Percentiles rank a stretch among this genome's conserved stretches.
These are phyloP conservation scores for Scenedesmus sp. DNA, from an alignment of 163 green algal species.

Conservation along the genomic window DNA sequence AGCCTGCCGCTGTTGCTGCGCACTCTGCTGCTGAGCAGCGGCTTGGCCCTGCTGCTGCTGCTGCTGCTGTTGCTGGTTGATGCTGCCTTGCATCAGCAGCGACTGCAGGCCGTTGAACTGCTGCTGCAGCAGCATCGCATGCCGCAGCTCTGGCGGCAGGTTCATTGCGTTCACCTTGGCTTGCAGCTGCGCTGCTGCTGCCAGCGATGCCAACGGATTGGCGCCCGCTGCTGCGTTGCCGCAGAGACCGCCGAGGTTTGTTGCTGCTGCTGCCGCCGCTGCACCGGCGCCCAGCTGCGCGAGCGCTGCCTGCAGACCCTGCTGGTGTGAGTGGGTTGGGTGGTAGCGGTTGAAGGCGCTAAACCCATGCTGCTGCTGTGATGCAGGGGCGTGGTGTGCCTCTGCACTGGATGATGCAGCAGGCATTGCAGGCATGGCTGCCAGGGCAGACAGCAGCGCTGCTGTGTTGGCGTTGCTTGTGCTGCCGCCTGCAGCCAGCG, in stretches of 20 bases:
- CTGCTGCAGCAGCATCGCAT: conserved; percentile 34
- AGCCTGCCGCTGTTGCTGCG: not conserved
- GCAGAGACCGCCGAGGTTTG: not conserved
- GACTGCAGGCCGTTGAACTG: conserved; percentile 22
- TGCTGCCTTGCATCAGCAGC: not conserved
- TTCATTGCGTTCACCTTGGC: conserved; percentile 4
- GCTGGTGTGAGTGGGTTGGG: not conserved
- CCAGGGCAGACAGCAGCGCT: not conserved
- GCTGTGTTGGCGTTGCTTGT: not conserved
- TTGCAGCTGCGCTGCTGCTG: conserved; percentile 34
- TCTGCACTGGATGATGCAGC: not conserved
- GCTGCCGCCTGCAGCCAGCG: not conserved
- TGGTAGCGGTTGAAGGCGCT: conserved; percentile 11
- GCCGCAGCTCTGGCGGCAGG: not conserved
- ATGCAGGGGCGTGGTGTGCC: not conserved
- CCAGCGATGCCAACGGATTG: not conserved
- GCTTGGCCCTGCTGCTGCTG: too few relatives aligned
- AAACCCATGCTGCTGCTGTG: not conserved
- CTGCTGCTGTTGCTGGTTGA: not conserved
- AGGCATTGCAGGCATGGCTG: not conserved
- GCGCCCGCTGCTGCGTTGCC: not conserved
- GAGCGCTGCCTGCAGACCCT: not conserved
- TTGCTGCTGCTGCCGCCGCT: conserved; percentile 14
- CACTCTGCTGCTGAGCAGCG: too few relatives aligned
- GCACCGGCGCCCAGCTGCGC: not conserved